These are phyloP conservation scores for Monascus purpureus DNA, from an alignment of 495 filamentous ascomycete species.

Conservation along the genomic window DNA sequence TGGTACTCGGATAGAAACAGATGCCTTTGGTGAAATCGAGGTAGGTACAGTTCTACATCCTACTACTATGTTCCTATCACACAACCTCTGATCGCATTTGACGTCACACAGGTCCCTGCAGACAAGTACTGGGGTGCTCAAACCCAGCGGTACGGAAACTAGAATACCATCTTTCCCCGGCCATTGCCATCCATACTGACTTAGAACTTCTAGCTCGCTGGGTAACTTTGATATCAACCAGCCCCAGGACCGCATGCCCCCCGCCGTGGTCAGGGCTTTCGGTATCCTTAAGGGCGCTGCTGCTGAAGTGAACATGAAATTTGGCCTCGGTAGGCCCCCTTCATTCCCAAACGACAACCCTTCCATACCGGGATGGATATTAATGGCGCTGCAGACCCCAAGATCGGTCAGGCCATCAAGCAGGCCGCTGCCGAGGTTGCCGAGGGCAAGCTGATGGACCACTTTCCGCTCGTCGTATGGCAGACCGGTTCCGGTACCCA, in stretches of 20 bases:
- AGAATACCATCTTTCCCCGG: too few species aligned
- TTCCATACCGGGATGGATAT: background rate
- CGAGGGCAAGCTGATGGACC: constrained; percentile 83
- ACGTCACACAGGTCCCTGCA: constrained; percentile 48
- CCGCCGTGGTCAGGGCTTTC: constrained; percentile 80
- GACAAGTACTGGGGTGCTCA: constrained; percentile 99
- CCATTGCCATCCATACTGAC: too few species aligned
- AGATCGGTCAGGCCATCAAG: constrained; percentile 84
- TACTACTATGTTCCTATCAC: background rate
- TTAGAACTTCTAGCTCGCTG: constrained; percentile 50
- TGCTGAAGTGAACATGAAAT: constrained; percentile 90
- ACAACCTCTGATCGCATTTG: constrained; percentile 10
- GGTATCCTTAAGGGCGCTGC: constrained; percentile 96
- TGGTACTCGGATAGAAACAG: constrained; percentile 60
- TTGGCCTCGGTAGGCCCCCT: constrained; percentile 65
- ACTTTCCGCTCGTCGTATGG: constrained; percentile 99
- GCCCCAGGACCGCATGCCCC: constrained; percentile 96
- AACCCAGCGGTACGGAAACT: constrained; percentile 62
- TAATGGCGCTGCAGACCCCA: constrained; percentile 45
- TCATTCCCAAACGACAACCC: too few species aligned
- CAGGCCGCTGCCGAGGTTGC: constrained; percentile 90
- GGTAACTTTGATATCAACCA: constrained; percentile 99
- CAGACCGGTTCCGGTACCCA: constrained; percentile 97
- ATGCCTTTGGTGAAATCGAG: constrained; percentile 93
- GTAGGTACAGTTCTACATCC: constrained; percentile 12